Evolutionary conservation across 257 asterid species (phyloP), one percentile per base, ranked within the genome.

Genomic region (Rauvolfia tetraphylla): DNA sequence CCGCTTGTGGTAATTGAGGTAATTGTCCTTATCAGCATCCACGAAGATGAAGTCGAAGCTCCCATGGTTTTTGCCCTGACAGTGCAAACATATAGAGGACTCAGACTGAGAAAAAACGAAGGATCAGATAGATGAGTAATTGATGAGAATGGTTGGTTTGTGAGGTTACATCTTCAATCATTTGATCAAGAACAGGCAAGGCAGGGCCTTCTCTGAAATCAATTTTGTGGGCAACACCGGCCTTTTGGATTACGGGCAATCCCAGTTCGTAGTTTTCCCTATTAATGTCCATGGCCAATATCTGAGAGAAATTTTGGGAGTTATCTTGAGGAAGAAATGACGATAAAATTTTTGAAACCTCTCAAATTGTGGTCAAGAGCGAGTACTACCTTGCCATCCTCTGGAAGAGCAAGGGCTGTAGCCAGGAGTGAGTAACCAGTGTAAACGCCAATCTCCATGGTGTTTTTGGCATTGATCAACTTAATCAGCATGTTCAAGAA

Each of bases 371-470:
- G 1, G 20, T 12, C 18, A 46, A 63, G 42, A 3, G 25, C n/a
- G n/a, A 11, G 0, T 72, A 4, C 10, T 46, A 89, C 97, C 97
- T 90, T 90, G 46, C 98, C 98, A 70, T 92, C 96, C 1, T 89
- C 75, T 0, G 98, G 97, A 68, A 92, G 89, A 14, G 97, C 96
- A 56, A 92, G 97, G 49, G 97, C 98, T 0, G 98, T 92, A 18
- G 98, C 96, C 23, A 92, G 79, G 2, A 92, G 96, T 22, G 98
- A 92, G 79, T 91, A 91, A n/a, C 98, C 98, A 1, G 98, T 92
- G 82, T 89, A 92, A 61, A 92, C 98, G 9, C 98, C 98, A 54
- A 92, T 92, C 76, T 92, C 98, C 97, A 92, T 92, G 3, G 98
- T 92, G 87, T 90, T 92, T 74, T 89, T 92, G 23, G 97, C 97